Conservation (phyloP, 106 monocot genomes). For the Apostasia ramifera region DNA sequence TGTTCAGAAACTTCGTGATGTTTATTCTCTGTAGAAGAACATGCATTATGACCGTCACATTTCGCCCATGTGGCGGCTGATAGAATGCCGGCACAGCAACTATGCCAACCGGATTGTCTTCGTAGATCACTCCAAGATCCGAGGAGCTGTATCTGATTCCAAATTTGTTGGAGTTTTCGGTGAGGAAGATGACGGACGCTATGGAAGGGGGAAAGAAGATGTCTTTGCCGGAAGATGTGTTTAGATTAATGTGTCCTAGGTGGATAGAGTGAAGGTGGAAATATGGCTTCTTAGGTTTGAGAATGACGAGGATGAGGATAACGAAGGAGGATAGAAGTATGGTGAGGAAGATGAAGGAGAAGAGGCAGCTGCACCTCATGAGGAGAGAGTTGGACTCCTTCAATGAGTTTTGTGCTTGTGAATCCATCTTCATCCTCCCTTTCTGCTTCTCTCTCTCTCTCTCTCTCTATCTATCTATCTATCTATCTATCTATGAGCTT, state of each 20-base stretch:
- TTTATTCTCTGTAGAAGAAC: slow-evolving; percentile 14
- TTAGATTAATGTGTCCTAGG: slow-evolving; percentile 27
- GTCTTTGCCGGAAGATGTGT: slow-evolving; percentile 16
- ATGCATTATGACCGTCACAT: slow-evolving; percentile 34
- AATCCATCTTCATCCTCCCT: slow-evolving; percentile 2
- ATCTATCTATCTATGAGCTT: neutral
- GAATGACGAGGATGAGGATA: slow-evolving; percentile 23
- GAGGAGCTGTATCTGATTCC: slow-evolving; percentile 43
- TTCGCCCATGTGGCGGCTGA: slow-evolving; percentile 39
- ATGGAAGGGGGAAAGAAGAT: slow-evolving; percentile 10
- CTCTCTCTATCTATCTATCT: neutral
- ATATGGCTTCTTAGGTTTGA: slow-evolving; percentile 52
- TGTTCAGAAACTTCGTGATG: slow-evolving; percentile 18
- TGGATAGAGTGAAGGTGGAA: slow-evolving; percentile 53
- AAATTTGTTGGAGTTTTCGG: slow-evolving; percentile 47
- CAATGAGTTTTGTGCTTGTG: slow-evolving; percentile 1
- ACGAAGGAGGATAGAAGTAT: slow-evolving; percentile 7
- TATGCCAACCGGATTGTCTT: slow-evolving; percentile 20
- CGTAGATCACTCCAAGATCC: slow-evolving; percentile 23
- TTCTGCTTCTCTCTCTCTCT: neutral
- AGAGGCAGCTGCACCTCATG: slow-evolving; percentile 23
- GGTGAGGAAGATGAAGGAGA: slow-evolving; percentile 20
- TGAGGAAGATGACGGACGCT: slow-evolving; percentile 28
- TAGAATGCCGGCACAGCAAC: slow-evolving; percentile 47
- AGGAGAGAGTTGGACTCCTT: slow-evolving; percentile 2